Base-by-base conservation (phyloP, 768 basidiomycete genomes). In the Lactifluus subvellereus region DNA sequence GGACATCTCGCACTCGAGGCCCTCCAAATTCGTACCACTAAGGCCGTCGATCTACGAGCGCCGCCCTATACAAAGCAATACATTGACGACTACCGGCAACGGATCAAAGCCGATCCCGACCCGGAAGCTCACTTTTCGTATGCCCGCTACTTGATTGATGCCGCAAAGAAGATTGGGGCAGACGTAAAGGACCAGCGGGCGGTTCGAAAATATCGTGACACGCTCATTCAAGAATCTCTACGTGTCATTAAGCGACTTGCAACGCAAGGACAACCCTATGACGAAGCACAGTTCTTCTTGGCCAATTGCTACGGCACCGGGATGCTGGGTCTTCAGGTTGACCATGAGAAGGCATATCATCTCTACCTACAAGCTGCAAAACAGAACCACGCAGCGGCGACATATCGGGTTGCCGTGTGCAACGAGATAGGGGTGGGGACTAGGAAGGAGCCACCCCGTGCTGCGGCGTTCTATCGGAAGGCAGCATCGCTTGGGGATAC, bases 371-470 rank as follows among this genome's bases (percentile, higher is more conserved):
- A 98, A 77, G 96, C 96, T 4, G 89, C 91, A 33, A 98, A 98
- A 76, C 92, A 98, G 76, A 97, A 98, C 71, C 93, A 99, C 71
- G 85, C 97, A 0, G 84, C 93, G 2, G 95, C 94, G 33, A 91
- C 89, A 40, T 99, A 99, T 72, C 89, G 97, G 45, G 94, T 98
- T 59, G 97, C 95, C 8, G 96, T 98, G 9, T 99, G 97, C 76
- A 98, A 98, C 74, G 97, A 98, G 74, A 91, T 98, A 69, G 97
- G 97, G 30, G 95, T 94, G 3, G 97, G 97, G 35, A 99, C 97
- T 1, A 84, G 89, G 68, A 82, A 87, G 69, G 96, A 98, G 70
- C 87, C 87, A 0, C 80, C 86, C 22, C 84, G 97, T 50, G 97
- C 97, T 8, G 87, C 94, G 32, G 88, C 94, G 5, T 98, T 99